Conservation (phyloP, 2,329 filamentous ascomycete species). For the Fusarium napiforme region DNA sequence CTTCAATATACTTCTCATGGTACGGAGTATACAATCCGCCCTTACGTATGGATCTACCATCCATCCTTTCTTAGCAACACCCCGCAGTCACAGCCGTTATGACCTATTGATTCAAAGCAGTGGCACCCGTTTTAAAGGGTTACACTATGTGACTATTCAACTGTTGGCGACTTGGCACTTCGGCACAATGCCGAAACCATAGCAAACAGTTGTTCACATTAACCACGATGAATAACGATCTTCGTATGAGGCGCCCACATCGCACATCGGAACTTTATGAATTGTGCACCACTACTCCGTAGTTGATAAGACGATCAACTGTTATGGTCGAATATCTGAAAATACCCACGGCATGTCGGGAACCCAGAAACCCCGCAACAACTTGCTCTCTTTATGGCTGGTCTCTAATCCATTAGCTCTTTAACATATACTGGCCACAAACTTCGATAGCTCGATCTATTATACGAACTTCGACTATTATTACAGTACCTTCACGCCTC, state of each 20-base stretch:
- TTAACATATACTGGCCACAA: background rate
- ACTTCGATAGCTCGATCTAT: slow-evolving; percentile 8
- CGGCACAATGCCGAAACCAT: background rate
- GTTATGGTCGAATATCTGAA: background rate
- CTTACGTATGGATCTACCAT: background rate
- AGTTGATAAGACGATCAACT: background rate
- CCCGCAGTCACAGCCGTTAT: background rate
- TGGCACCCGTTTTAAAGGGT: background rate
- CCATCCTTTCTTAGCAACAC: background rate
- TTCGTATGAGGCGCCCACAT: background rate
- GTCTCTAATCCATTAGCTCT: background rate
- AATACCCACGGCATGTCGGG: background rate
- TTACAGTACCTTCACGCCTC: background rate
- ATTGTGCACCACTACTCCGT: background rate
- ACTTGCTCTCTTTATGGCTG: background rate
- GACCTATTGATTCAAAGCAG: background rate
- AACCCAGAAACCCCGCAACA: no score
- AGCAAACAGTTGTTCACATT: background rate
- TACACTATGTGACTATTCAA: background rate
- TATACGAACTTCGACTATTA: background rate
- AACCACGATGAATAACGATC: background rate
- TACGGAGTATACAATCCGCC: background rate
- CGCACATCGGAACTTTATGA: background rate
- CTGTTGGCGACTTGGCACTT: background rate
- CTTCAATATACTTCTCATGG: background rate